Percentiles rank a stretch among this genome's conserved stretches.
These are phyloP conservation scores for Leccinellum albellum DNA, from an alignment of 768 basidiomycete genomes.

Conservation along the genomic window DNA sequence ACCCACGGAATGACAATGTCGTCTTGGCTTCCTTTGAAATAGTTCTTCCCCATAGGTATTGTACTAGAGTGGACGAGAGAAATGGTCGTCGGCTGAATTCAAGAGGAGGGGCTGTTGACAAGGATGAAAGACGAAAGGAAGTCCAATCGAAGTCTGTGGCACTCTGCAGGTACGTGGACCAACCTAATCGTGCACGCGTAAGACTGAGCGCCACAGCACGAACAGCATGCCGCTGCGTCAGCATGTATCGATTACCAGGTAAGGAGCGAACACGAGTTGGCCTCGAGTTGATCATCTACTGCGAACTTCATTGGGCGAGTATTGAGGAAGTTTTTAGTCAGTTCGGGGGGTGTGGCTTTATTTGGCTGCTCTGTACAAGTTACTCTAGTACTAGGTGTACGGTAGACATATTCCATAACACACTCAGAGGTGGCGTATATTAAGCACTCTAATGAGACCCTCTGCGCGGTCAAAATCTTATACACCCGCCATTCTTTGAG, in stretches of 20 bases:
- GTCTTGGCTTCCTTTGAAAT: background rate
- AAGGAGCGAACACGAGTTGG: too few relatives aligned
- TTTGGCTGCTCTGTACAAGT: too few relatives aligned
- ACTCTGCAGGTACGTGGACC: too few relatives aligned
- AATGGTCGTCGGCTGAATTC: background rate
- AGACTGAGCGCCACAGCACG: background rate
- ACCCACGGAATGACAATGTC: background rate
- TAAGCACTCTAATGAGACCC: background rate
- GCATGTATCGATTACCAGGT: background rate
- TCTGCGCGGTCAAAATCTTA: background rate
- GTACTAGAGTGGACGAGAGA: background rate
- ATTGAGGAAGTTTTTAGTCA: constrained; percentile 13
- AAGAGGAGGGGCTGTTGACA: too few relatives aligned
- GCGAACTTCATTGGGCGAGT: too few relatives aligned
- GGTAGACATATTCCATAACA: too few relatives aligned
- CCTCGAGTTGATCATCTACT: background rate
- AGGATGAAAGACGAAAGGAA: too few relatives aligned
- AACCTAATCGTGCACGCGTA: too few relatives aligned
- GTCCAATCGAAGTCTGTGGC: too few relatives aligned
- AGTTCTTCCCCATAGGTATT: background rate
- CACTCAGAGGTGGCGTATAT: too few relatives aligned
- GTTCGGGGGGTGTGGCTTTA: too few relatives aligned
- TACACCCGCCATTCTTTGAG: background rate
- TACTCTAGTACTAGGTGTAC: too few relatives aligned
- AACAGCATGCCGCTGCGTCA: background rate